Evolutionary conservation across 2,329 filamentous ascomycete genomes (phyloP), one percentile per base, ranked within the genome.

Genomic region (Emmonsiellopsis sp.): DNA sequence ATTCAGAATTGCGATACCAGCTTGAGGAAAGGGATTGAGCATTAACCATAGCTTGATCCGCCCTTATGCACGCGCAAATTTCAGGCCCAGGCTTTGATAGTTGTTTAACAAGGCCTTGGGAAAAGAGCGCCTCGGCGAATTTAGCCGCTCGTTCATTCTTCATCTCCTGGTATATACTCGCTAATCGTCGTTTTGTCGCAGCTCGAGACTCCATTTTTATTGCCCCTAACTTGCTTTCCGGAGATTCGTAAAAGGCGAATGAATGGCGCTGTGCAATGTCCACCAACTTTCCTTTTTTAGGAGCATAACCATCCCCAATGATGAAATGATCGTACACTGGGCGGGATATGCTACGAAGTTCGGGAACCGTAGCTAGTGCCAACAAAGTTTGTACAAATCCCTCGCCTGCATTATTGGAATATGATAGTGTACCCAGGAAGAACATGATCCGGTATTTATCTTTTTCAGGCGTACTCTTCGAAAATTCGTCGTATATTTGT

Each of bases 401-500:
- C 26, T 54, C 37, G 3, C 66, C 54, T 6, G 56, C 57, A 8
- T 62, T 26, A 31, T 55, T 40, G 0, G 60, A 59, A 51, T 60
- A 67, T 8, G 61, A 40, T 2, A 70, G 45, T 2, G 62, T 62
- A 4, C 59, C 57, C 8, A 70, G 56, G 13, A 62, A 57, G 2
- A 67, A 56, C 57, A 68, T 65, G 11, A 70, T 51, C 7, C 54
- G 57, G 42, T 62, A 67, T 43, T 58, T 65, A 44, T 62, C 60
- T 46, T 44, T 37, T 3, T 9, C 43, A 3, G 41, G 5, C 1
- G 41, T 46, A 38, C 50, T 54, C 7, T 41, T 34, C 2, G 56
- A 53, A 8, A 68, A 44, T 15, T 52, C 10, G 7, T 56, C 43
- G 15, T 63, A 59, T 7, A 69, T 50, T 7, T 48, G 37, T 34